Evolutionary conservation across 805 yeast genomes (phyloP), one percentile per base, ranked within the genome.

Genomic region (Metschnikowia reukaufii): DNA sequence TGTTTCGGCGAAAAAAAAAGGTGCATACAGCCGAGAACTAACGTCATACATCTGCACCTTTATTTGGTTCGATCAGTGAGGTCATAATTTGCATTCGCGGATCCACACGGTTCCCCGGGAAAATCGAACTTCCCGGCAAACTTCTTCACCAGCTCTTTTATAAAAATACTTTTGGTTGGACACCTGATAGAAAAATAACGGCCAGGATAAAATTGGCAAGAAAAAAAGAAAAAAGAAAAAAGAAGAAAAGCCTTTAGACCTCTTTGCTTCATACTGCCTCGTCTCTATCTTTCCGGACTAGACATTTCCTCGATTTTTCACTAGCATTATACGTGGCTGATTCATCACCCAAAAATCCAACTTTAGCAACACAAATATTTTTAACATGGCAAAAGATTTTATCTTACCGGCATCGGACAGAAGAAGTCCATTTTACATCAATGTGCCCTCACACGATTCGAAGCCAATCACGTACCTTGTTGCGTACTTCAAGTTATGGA

Each of bases 401-500:
- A 50, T 54, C n/a, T 52, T 70, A 25, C 74, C 74, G 4, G 51
- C 69, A 1, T 35, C 65, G 7, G 65, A 73, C 45, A 64, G 64
- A 25, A 51, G 57, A 38, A 64, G 71, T 13, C 77, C 77, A 10
- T 73, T 66, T 58, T 65, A 58, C 49, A 52, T 65, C 44, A 70
- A 70, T 44, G 59, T 72, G n/a, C 77, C 77, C 3, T 37, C 61
- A 2, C 62, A 52, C 42, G 74, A 70, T 43, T 54, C 73, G 35
- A 65, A 58, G 43, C 77, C 77, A 3, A 65, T 72, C 17, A 70
- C 68, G 45, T 64, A 69, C 36, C 62, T 72, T 55, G 56, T 72
- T 17, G 49, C 47, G 18, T 72, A 63, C 51, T 72, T 72, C 64
- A 70, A 67, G 57, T 61, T 60, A 42, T 72, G 75, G 71, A 71